Base-by-base conservation (phyloP, 164 flowering plant genomes). In the Piper longum region DNA sequence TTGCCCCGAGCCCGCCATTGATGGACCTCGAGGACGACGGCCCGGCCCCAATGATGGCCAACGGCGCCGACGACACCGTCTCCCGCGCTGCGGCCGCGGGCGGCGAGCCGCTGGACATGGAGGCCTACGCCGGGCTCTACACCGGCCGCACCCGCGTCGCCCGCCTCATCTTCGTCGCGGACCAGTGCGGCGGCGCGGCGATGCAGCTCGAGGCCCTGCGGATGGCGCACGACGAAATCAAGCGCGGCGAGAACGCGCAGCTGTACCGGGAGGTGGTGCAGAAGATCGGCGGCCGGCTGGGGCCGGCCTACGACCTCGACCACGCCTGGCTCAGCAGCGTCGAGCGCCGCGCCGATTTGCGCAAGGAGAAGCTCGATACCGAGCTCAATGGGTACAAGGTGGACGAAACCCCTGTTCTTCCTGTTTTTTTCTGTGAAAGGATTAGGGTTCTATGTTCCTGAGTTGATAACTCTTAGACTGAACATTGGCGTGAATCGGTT, bases 341-440 rank as follows among this genome's bases (percentile, higher is more conserved):
- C 7, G 90, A 89, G 43, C 78, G 88, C 1, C 68, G 88, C 62
- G 95, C 93, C 0, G 88, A 87, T 60, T 74, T 67, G 72, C 73
- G 87, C 85, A 91, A 81, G 78, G 96, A 89, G 77, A 95, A 88
- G 79, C 85, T 92, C 14, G 96, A 89, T 75, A 89, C 74, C 43
- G 93, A 89, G 64, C 87, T 92, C 62, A 92, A 83, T 72, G 82
- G 91, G 41, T 92, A 85, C 61, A 75, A 83, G 83, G 98, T 89
- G 36, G 79, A 40, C 51, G 52, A 48, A 44, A 5, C 8, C 48
- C 13, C 52, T 48, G 52, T 9, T 14, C 14, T 48, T 48, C 14
- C 14, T 48, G 9, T 48, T 12, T 48, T 4, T 48, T 48, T 12
- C 9, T 9, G 14, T 48, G 1, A 9, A 48, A 14, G 52, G 52